Conservation (phyloP, 768 basidiomycete species). For the Leccinum pellstonianum region DNA sequence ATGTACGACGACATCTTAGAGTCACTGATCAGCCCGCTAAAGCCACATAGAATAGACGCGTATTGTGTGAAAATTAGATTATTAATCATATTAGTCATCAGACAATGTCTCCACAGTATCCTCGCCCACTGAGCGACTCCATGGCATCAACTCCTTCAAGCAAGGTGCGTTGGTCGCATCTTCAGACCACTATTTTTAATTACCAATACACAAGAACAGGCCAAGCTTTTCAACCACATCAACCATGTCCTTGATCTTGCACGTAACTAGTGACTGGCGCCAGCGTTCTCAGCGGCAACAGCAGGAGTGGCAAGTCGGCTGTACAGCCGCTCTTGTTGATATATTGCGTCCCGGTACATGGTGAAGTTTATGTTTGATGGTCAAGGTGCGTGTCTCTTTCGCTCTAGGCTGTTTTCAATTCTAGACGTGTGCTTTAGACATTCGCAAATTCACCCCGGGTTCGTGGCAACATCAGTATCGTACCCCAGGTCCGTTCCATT, state of each 20-base stretch:
- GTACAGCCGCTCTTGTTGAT: slow-evolving; percentile 82
- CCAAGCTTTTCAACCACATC: slow-evolving; percentile 69
- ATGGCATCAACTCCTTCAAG: no score
- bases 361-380: slow-evolving; percentile 81
- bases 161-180: no score
- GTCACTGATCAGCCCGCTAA: no score
- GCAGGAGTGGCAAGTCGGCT: slow-evolving; percentile 93
- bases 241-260: slow-evolving; percentile 69
- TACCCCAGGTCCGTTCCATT: slow-evolving; percentile 63
- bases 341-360: slow-evolving; percentile 84
- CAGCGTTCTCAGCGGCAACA: slow-evolving; percentile 64
- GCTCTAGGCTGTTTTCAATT: no score
- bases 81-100: no score
- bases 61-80: no score
- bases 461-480: slow-evolving; percentile 89
- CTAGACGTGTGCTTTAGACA: slow-evolving; percentile 45
- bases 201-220: slow-evolving; percentile 61
- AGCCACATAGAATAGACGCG: no score
- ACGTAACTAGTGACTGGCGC: slow-evolving; percentile 39
- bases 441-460: slow-evolving; percentile 77
- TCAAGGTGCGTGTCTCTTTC: slow-evolving; percentile 49
- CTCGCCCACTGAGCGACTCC: no score
- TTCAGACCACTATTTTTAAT: no score
- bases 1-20: no score
- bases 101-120: no score